These are phyloP conservation scores for Starmerella khaoyaiensis DNA, from an alignment of 805 yeast species.

Conservation along the genomic window DNA sequence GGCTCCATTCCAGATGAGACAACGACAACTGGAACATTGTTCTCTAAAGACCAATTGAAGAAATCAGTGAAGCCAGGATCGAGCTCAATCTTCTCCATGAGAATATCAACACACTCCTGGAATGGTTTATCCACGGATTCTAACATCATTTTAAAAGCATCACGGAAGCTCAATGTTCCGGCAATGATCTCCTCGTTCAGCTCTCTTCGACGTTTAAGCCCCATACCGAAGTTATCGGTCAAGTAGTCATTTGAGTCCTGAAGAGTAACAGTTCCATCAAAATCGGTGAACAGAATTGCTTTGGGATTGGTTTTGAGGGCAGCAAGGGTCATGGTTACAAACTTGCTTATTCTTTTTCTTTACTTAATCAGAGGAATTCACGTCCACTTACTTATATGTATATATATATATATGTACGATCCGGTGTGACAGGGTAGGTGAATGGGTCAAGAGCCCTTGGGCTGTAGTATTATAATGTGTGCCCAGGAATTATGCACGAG, in stretches of 20 bases:
- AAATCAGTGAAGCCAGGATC: conserved; percentile 86
- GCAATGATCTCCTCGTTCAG: conserved; percentile 62
- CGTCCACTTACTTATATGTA: no score
- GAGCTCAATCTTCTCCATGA: conserved; percentile 53
- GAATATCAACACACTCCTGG: conserved; percentile 59
- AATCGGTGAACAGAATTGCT: conserved; percentile 89
- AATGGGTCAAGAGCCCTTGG: no score
- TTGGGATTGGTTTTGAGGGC: conserved; percentile 30
- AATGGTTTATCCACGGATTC: conserved; percentile 64
- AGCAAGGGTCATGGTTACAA: conserved; percentile 18
- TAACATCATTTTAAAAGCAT: conserved; percentile 76
- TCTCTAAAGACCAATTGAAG: conserved; percentile 61
- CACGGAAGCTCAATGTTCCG: conserved; percentile 49
- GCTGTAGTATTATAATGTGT: no score
- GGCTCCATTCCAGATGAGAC: conserved; percentile 93
- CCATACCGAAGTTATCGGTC: conserved; percentile 83
- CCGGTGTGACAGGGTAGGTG: no score
- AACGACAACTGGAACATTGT: conserved; percentile 60
- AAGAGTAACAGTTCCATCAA: conserved; percentile 94
- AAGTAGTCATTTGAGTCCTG: conserved; percentile 90
- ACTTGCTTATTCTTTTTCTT: no score
- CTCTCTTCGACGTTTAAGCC: conserved; percentile 48
- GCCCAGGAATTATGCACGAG: no score
- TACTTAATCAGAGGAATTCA: no score
- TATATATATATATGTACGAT: no score